phyloP scores from a whole-genome alignment of 164 flowering plant species.

The Umbellularia californica region DNA sequence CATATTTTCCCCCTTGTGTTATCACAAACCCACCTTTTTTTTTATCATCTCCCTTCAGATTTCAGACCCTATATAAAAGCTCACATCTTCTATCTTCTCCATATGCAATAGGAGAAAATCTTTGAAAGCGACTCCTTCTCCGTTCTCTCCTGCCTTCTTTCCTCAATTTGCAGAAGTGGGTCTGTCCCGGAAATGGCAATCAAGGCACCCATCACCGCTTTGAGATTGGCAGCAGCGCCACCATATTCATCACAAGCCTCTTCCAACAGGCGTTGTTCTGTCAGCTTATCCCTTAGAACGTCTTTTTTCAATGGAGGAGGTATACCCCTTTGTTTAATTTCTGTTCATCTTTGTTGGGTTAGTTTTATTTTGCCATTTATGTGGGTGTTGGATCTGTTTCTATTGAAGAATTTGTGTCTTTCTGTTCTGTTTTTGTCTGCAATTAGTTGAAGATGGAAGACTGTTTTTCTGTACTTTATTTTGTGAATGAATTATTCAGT shows the following conservation, averaged over 20 bases:
- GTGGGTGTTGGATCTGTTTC: not conserved
- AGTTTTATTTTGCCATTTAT: not conserved
- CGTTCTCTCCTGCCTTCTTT: not conserved
- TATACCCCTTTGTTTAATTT: conserved; percentile 6
- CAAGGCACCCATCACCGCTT: conserved; percentile 25
- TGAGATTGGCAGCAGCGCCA: conserved; percentile 23
- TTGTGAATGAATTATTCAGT: not conserved
- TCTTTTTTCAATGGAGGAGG: conserved; percentile 37
- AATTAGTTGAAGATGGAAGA: not conserved
- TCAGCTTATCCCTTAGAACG: conserved; percentile 14
- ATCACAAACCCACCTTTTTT: too few species aligned
- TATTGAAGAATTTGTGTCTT: not conserved
- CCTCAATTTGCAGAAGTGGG: conserved; percentile 9
- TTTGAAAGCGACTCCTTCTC: not conserved
- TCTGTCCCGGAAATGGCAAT: conserved; percentile 26
- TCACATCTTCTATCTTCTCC: too few species aligned
- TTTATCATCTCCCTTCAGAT: too few species aligned
- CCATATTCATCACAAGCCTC: conserved; percentile 23
- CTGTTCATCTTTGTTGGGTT: not conserved
- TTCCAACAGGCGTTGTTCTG: conserved; percentile 14
- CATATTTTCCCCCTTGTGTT: too few species aligned
- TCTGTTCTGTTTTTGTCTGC: not conserved
- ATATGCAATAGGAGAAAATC: too few species aligned
- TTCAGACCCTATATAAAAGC: too few species aligned
- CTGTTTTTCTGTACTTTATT: not conserved